Conservation (phyloP, 306 rosid genomes). For the Chamaecrista fasciculata region DNA sequence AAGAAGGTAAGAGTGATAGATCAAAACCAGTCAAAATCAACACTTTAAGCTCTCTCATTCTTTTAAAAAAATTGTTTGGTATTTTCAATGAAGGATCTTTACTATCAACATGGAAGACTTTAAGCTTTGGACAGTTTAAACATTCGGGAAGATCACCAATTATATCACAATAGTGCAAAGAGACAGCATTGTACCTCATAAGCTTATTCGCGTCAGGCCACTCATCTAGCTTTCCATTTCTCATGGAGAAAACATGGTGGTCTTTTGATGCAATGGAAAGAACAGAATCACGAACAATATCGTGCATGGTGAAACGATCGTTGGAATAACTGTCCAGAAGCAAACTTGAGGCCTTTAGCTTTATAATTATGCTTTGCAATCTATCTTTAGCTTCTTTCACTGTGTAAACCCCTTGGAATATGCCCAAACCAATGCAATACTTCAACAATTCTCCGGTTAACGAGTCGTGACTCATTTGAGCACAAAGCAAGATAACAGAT, state of each 20-base stretch:
- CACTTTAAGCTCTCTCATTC: not conserved
- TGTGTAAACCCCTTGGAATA: not conserved
- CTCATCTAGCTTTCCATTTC: not conserved
- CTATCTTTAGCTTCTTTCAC: not conserved
- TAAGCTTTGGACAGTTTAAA: not conserved
- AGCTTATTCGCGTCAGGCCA: constrained; percentile 9
- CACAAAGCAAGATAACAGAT: constrained; percentile 15
- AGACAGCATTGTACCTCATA: not conserved
- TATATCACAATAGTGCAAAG: not conserved
- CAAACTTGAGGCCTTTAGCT: not conserved
- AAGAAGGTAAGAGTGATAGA: not conserved
- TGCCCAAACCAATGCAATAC: not conserved
- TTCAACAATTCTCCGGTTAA: not conserved
- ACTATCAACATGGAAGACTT: not conserved
- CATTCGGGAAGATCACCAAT: not conserved
- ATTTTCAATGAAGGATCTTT: not conserved
- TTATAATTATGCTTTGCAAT: not conserved
- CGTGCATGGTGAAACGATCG: constrained; percentile 13
- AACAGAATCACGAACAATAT: not conserved
- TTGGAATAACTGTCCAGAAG: not conserved
- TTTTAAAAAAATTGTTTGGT: not conserved
- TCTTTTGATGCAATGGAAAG: not conserved
- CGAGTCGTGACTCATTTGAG: not conserved
- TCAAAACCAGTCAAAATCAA: not conserved
- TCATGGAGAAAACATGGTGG: not conserved